Percentiles rank a stretch among this genome's conserved stretches.
Conservation (phyloP, 148 eudicot species). For the Rheum nobile region DNA sequence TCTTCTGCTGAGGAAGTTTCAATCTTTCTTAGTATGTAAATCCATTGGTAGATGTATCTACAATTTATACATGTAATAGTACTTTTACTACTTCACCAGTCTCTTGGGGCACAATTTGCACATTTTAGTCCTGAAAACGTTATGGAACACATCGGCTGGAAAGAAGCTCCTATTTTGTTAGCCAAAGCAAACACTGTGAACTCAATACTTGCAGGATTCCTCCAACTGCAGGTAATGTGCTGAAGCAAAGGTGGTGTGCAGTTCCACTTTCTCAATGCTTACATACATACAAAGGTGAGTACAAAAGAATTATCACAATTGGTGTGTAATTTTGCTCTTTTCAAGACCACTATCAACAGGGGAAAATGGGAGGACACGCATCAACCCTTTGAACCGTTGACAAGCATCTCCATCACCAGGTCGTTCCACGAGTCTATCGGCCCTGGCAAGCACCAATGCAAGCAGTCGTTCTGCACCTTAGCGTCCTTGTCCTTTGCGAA, state of each 20-base stretch:
- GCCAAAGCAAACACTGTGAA: not conserved
- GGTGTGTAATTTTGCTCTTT: not conserved
- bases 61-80: too few species aligned
- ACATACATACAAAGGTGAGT: not conserved
- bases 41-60: not conserved
- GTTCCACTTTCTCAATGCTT: not conserved
- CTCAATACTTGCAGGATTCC: not conserved
- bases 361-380: not conserved
- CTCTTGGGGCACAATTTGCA: not conserved
- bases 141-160: not conserved
- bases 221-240: not conserved
- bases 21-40: not conserved
- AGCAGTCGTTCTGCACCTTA: slow-evolving; percentile 65
- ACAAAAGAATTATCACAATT: not conserved
- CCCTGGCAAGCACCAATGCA: slow-evolving; percentile 98
- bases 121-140: not conserved
- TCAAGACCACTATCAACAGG: not conserved
- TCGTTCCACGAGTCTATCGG: slow-evolving; percentile 89
- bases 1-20: not conserved
- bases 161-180: not conserved
- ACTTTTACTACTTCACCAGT: not conserved
- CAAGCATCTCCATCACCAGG: slow-evolving; percentile 45
- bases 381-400: slow-evolving; percentile 11
- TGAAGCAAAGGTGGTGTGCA: not conserved
- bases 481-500: slow-evolving; percentile 41